These are phyloP conservation scores for Zopfochytrium polystomum DNA, from an alignment of 371 early-diverging fungal genomes.

Conservation along the genomic window DNA sequence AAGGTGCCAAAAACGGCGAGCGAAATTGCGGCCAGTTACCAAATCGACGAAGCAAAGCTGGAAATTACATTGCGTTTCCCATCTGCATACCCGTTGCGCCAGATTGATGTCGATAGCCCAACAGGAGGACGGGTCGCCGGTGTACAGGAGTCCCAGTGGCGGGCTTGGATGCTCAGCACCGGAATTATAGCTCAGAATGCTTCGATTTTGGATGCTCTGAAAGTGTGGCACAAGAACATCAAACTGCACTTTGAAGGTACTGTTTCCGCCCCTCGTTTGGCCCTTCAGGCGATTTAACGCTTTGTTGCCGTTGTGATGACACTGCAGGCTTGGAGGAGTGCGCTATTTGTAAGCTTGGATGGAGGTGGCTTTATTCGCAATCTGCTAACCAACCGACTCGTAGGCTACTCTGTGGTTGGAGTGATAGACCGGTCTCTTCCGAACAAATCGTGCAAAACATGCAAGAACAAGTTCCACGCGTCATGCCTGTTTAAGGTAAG, in stretches of 20 bases:
- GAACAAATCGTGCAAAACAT: constrained; percentile 85
- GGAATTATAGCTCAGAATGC: constrained; percentile 80
- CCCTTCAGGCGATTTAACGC: neutral
- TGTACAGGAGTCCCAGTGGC: constrained; percentile 81
- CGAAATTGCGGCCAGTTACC: constrained; percentile 75
- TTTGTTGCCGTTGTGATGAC: constrained; percentile 1
- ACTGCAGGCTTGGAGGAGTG: constrained; percentile 77
- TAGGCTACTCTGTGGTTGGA: constrained; percentile 83
- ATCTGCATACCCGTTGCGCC: constrained; percentile 73
- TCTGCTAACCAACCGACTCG: neutral
- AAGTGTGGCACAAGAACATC: constrained; percentile 76
- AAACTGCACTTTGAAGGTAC: constrained; percentile 85
- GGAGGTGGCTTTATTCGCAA: neutral
- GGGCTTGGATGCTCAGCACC: constrained; percentile 82
- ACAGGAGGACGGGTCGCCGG: constrained; percentile 64
- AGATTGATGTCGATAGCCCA: constrained; percentile 72
- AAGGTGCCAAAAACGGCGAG: constrained; percentile 63
- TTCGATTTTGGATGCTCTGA: constrained; percentile 74
- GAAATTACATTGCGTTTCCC: constrained; percentile 83
- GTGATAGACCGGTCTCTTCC: constrained; percentile 86
- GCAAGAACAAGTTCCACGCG: constrained; percentile 93
- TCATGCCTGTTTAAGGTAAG: constrained; percentile 86
- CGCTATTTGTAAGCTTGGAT: constrained; percentile 68
- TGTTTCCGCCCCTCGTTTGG: neutral
- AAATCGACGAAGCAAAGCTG: constrained; percentile 81